A percentile compares a stretch with the other conserved stretches of the same genome.
Conservation (phyloP, 768 basidiomycete genomes). For the Tricholoma sp. region DNA sequence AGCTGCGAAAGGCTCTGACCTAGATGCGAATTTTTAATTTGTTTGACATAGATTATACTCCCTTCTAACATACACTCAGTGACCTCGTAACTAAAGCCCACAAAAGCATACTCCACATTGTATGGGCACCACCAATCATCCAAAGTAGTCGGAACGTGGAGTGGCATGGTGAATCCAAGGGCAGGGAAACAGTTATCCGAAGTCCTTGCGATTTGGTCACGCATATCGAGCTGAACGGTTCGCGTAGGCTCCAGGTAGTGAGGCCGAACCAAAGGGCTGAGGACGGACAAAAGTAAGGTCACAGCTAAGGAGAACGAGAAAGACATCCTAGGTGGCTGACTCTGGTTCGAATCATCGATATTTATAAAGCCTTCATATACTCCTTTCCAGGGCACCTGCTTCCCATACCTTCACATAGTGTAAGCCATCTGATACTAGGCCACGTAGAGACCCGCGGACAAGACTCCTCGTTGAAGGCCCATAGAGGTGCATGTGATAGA, state of each 20-base stretch:
- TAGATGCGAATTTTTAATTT: constrained; percentile 16
- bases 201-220: background rate
- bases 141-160: constrained; percentile 35
- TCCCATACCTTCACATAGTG: background rate
- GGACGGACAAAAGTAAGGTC: background rate
- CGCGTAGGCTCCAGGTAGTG: constrained; percentile 9
- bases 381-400: background rate
- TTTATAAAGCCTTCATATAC: background rate
- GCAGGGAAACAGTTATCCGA: constrained; percentile 19
- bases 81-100: constrained; percentile 76
- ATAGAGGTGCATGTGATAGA: background rate
- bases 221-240: constrained; percentile 5
- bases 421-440: constrained; percentile 5
- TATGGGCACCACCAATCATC: constrained; percentile 62
- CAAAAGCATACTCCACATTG: constrained; percentile 65
- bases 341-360: background rate
- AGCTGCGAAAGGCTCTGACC: constrained; percentile 55
- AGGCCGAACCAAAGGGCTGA: constrained; percentile 2
- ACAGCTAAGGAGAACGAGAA: background rate
- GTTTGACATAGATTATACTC: too few species aligned
- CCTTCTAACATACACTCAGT: constrained; percentile 43
- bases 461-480: background rate
- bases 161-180: constrained; percentile 41
- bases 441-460: constrained; percentile 7
- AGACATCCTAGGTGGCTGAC: background rate